Evolutionary conservation across 768 basidiomycete genomes (phyloP), one percentile per base, ranked within the genome.

Genomic region (Cantharellus cinnabarinus): DNA sequence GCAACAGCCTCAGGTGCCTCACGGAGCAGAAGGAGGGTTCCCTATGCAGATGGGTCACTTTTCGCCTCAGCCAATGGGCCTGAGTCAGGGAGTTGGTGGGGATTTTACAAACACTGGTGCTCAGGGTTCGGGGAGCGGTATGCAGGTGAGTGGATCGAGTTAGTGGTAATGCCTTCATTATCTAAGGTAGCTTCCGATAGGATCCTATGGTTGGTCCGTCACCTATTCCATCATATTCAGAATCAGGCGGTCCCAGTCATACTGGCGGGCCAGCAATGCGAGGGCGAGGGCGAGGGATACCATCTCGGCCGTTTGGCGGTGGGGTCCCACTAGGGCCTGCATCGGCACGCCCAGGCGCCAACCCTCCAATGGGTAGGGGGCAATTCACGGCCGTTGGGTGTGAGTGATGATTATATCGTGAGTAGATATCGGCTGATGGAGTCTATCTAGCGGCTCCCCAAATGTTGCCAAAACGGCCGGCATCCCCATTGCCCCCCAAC

Each of bases 401-500:
- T 51, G 20, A 4, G 10, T 55, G 58, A 58, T 15, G 10, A 55
- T 59, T 59, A 38, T 5, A 50, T 37, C 15, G 4, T 60, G 44
- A 10, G 4, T 38, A 7, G 5, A 54, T 44, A 14, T 35, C 15
- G 38, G 14, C 42, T 42, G 50, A 39, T 61, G 10, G 37, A 54
- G 29, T 37, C 38, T 55, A 42, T 58, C 39, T 62, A 5, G 14
- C 20, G 20, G 20, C 41, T 37, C 29, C 42, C 10, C 38, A 57
- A 50, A 42, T 34, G 61, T 56, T 44, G 76, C 79, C 35, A 73
- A 74, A 59, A 73, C 75, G 4, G 80, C 82, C 88, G 3, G 83
- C 86, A 3, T 89, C 88, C 0, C 88, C 88, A 15, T 75, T 90
- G 1, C 88, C 88, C 0, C 86, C 88, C 10, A 82, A 82, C 60